Evolutionary conservation across 2,329 filamentous ascomycete genomes (phyloP).

Genomic region (Beauveria rudraprayagi): DNA sequence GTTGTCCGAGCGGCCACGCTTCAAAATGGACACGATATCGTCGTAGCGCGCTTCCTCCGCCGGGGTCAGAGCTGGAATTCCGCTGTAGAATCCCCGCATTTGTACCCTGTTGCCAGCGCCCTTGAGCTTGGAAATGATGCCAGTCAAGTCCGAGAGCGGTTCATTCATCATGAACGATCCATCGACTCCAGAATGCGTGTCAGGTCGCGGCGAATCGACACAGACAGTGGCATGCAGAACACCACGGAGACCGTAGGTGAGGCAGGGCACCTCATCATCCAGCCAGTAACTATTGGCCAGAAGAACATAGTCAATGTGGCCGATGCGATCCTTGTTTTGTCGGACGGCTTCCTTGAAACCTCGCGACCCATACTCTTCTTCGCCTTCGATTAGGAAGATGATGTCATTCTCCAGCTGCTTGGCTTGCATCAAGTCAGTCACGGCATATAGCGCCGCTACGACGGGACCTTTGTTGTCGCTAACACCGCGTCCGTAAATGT

Average conservation of each 20-base stretch:
- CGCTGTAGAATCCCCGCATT: constrained; percentile 83
- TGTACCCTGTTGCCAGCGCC: constrained; percentile 72
- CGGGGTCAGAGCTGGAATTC: constrained; percentile 64
- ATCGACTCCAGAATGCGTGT: constrained; percentile 94
- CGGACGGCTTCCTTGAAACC: constrained; percentile 81
- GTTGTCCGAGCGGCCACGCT: constrained; percentile 58
- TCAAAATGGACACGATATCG: constrained; percentile 71
- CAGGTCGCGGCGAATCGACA: constrained; percentile 76
- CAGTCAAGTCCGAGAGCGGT: constrained; percentile 82
- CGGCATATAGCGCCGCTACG: constrained; percentile 86
- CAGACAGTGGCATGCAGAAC: constrained; percentile 90
- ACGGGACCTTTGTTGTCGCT: constrained; percentile 98
- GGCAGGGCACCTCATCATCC: constrained; percentile 87
- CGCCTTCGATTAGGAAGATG: constrained; percentile 89
- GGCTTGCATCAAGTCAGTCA: constrained; percentile 79
- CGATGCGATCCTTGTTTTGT: constrained; percentile 75
- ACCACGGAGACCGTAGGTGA: constrained; percentile 89
- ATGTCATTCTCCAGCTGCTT: constrained; percentile 81
- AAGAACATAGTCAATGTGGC: constrained; percentile 86
- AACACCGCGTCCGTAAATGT: constrained; percentile 89
- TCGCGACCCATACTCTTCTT: constrained; percentile 89
- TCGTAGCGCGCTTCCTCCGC: constrained; percentile 76
- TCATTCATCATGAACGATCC: constrained; percentile 86
- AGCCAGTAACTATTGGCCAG: constrained; percentile 98
- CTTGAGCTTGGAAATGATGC: constrained; percentile 74